Evolutionary conservation across 2,329 filamentous ascomycete species (phyloP).

Genomic region (Triangularia setosa): DNA sequence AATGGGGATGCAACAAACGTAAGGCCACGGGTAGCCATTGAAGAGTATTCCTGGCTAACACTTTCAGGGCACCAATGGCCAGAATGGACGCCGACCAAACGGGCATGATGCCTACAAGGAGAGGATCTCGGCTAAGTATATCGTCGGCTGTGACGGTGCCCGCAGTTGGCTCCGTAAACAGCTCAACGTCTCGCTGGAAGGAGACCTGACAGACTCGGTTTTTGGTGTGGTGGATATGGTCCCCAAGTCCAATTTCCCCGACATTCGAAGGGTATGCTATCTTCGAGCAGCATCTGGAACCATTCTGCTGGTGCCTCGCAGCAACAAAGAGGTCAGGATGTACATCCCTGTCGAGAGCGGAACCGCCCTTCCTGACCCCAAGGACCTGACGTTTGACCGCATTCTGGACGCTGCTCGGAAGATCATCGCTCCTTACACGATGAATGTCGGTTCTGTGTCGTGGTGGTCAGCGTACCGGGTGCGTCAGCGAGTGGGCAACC

Average conservation of each 20-base stretch:
- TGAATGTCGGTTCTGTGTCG: conserved; percentile 37
- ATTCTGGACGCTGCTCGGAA: conserved; percentile 51
- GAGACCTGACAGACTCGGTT: conserved; percentile 33
- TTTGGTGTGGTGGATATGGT: conserved; percentile 52
- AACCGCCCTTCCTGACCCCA: conserved; percentile 23
- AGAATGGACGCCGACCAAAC: background rate
- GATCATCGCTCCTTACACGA: conserved; percentile 40
- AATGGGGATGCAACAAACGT: background rate
- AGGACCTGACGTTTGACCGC: conserved; percentile 45
- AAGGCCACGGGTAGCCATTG: background rate
- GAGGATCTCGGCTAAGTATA: conserved; percentile 43
- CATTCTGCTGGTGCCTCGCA: conserved; percentile 56
- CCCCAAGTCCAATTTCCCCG: conserved; percentile 57
- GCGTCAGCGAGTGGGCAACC: conserved; percentile 55
- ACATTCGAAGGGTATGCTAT: conserved; percentile 54
- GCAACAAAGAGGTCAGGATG: conserved; percentile 53
- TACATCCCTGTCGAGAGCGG: conserved; percentile 30
- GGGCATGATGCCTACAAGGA: background rate
- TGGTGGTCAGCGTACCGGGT: conserved; percentile 59
- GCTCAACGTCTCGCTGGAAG: conserved; percentile 43
- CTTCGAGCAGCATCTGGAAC: conserved; percentile 47
- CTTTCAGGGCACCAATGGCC: background rate
- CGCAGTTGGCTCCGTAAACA: conserved; percentile 50
- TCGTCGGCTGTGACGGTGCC: conserved; percentile 57
- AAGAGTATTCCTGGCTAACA: background rate